Evolutionary conservation across 768 basidiomycete species (phyloP).

Genomic region (Psilocybe cubensis): DNA sequence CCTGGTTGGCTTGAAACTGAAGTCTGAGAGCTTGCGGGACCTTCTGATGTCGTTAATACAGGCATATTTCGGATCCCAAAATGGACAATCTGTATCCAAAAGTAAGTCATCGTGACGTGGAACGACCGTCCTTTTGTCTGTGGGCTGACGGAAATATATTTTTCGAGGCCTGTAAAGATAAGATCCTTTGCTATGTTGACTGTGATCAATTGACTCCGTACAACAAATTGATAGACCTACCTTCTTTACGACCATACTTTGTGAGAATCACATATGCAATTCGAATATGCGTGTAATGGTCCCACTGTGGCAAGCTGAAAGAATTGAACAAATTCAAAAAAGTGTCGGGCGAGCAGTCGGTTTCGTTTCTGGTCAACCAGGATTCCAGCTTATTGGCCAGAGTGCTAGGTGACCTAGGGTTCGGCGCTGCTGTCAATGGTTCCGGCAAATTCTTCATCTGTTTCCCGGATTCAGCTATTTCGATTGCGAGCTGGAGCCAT

Average conservation of each 20-base stretch:
- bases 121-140: constrained; percentile 41
- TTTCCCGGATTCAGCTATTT: constrained; percentile 23
- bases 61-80: constrained; percentile 45
- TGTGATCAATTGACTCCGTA: too few species aligned
- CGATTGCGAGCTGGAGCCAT: constrained; percentile 38
- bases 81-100: constrained; percentile 54
- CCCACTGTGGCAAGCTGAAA: constrained; percentile 43
- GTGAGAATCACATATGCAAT: constrained; percentile 45
- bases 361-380: constrained; percentile 38
- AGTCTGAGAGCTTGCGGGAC: background rate
- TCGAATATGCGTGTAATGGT: constrained; percentile 52
- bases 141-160: constrained; percentile 39
- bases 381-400: constrained; percentile 36
- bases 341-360: constrained; percentile 27
- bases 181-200: constrained; percentile 40
- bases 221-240: constrained; percentile 19
- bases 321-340: constrained; percentile 39
- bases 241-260: constrained; percentile 44
- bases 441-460: constrained; percentile 2
- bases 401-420: constrained; percentile 22
- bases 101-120: constrained; percentile 52
- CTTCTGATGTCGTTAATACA: constrained; percentile 10
- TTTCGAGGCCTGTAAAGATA: constrained; percentile 45
- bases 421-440: constrained; percentile 4
- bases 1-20: background rate